Percentiles rank a stretch among this genome's conserved stretches.
These are phyloP conservation scores for Chamaecrista fasciculata DNA, from an alignment of 306 rosid genomes.

Conservation along the genomic window DNA sequence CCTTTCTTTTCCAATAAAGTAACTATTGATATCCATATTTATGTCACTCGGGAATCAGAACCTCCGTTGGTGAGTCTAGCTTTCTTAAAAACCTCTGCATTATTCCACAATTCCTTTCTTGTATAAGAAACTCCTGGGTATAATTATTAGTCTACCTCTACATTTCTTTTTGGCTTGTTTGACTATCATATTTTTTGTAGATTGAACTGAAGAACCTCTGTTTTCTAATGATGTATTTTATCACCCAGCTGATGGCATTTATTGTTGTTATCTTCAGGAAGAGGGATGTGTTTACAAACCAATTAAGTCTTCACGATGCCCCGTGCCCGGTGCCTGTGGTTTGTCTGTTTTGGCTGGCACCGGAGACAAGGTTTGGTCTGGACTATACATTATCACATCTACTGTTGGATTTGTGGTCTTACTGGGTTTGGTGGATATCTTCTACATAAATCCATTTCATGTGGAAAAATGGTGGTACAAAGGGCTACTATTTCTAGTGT, in stretches of 20 bases:
- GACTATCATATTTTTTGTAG: not conserved
- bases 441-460: slow-evolving; percentile 61
- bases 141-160: not conserved
- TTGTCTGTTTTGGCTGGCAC: slow-evolving; percentile 85
- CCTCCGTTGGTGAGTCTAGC: slow-evolving; percentile 71
- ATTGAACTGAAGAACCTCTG: not conserved
- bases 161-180: not conserved
- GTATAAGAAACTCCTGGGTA: not conserved
- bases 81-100: slow-evolving; percentile 10
- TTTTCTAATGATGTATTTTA: not conserved
- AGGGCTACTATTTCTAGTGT: slow-evolving; percentile 59
- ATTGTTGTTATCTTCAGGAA: slow-evolving; percentile 51
- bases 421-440: slow-evolving; percentile 45
- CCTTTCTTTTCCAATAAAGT: slow-evolving; percentile 54
- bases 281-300: slow-evolving; percentile 54
- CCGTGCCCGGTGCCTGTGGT: slow-evolving; percentile 39
- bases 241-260: slow-evolving; percentile 23
- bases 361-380: slow-evolving; percentile 76
- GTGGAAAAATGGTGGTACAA: slow-evolving; percentile 76
- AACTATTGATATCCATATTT: slow-evolving; percentile 53
- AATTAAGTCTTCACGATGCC: slow-evolving; percentile 40
- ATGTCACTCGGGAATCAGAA: slow-evolving; percentile 76
- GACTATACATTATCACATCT: slow-evolving; percentile 71
- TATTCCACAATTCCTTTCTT: not conserved
- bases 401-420: slow-evolving; percentile 59